A percentile compares a stretch with the other conserved stretches of the same genome.
Evolutionary conservation across 352 stramenopile species (phyloP).

Genomic region (Globisporangium uncinulatum): DNA sequence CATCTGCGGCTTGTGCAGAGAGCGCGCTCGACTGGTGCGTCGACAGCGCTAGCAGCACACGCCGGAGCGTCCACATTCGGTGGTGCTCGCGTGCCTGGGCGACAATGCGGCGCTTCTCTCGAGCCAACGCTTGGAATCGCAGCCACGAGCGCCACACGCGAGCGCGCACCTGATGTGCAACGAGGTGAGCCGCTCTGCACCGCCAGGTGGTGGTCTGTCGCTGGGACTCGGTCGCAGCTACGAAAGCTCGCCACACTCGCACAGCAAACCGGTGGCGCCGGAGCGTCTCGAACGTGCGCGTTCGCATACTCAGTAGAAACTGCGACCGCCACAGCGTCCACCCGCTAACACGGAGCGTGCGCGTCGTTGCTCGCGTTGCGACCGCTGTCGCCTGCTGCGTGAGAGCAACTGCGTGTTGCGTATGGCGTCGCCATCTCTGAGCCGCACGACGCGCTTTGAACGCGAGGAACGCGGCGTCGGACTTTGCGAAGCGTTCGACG

Average conservation of each 20-base stretch:
- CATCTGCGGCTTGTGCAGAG: background rate
- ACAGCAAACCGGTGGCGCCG: background rate
- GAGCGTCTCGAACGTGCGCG: background rate
- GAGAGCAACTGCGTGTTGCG: background rate
- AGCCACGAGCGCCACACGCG: background rate
- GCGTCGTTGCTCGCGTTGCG: background rate
- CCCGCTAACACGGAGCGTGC: background rate
- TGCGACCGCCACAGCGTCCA: slow-evolving; percentile 4
- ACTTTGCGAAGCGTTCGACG: background rate
- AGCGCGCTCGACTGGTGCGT: slow-evolving; percentile 1
- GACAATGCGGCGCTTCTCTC: background rate
- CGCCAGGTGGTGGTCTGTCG: background rate
- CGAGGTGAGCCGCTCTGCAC: background rate
- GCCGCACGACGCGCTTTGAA: background rate
- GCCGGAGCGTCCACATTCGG: background rate
- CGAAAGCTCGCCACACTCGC: slow-evolving; percentile 2
- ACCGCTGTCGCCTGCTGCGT: background rate
- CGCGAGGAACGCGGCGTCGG: background rate
- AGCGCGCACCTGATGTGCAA: background rate
- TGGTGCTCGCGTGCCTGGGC: background rate
- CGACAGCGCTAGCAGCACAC: slow-evolving; percentile 1
- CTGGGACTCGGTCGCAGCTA: background rate
- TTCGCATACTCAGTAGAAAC: background rate
- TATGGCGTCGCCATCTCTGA: slow-evolving; percentile 2
- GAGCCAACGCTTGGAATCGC: background rate